Percentiles rank a stretch among this genome's conserved stretches.
Evolutionary conservation across 2,329 filamentous ascomycete genomes (phyloP).

Genomic region (Dactylella cylindrospora): DNA sequence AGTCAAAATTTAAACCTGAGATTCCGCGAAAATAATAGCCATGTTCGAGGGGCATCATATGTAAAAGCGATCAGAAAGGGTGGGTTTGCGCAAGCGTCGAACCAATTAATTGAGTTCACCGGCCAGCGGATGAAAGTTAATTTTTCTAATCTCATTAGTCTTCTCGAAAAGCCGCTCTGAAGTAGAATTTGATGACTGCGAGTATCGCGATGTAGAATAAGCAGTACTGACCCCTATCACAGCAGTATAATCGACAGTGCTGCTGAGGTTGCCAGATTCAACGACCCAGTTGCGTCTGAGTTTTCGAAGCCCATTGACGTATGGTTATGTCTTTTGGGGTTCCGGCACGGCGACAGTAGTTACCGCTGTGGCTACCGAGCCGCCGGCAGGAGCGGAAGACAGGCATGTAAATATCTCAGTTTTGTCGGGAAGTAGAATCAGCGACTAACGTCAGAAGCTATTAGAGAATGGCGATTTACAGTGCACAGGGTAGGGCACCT

Average conservation of each 20-base stretch:
- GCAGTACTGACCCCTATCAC: constrained; percentile 4
- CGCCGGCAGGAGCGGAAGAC: constrained; percentile 6
- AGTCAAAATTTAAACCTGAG: constrained; percentile 1
- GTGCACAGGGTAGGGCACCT: constrained; percentile 7
- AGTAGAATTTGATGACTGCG: background rate
- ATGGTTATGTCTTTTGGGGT: constrained; percentile 11
- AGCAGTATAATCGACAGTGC: constrained; percentile 10
- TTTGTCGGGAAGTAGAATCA: background rate
- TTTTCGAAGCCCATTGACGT: constrained; percentile 17
- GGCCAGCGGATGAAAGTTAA: constrained; percentile 10
- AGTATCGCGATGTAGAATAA: constrained; percentile 7
- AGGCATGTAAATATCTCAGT: constrained; percentile 21
- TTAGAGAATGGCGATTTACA: constrained; percentile 4
- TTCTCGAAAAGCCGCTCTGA: background rate
- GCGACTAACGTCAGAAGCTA: background rate
- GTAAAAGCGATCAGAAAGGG: constrained; percentile 2
- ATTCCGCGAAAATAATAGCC: constrained; percentile 14
- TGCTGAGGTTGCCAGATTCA: constrained; percentile 5
- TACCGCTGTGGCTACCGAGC: constrained; percentile 12
- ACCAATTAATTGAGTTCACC: constrained; percentile 11
- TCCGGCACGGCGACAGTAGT: constrained; percentile 14
- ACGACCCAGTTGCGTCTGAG: constrained; percentile 9
- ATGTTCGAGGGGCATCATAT: constrained; percentile 11
- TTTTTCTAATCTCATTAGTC: background rate
- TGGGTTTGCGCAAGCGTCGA: constrained; percentile 7